phyloP scores from a whole-genome alignment of 2,329 filamentous ascomycete species.

The Xylaria multiplex region DNA sequence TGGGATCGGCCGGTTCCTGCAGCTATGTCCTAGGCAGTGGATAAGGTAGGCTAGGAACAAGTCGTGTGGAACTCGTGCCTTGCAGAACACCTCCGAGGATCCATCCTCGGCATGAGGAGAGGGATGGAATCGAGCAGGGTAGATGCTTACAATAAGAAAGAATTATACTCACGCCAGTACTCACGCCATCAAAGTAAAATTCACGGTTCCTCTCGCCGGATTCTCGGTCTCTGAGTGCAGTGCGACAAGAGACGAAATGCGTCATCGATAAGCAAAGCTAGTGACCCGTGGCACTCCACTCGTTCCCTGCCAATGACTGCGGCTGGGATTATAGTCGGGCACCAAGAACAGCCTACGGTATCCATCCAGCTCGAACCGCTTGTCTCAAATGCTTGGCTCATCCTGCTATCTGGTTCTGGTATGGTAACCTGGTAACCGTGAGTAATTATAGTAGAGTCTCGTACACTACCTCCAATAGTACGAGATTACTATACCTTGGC shows the following conservation, averaged over 20 bases:
- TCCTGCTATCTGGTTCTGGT: conserved; percentile 25
- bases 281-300: conserved; percentile 38
- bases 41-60: conserved; percentile 17
- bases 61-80: conserved; percentile 34
- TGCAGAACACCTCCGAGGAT: conserved; percentile 26
- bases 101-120: conserved; percentile 10
- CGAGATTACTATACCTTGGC: not conserved
- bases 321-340: conserved; percentile 37
- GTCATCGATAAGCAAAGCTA: conserved; percentile 45
- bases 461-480: conserved; percentile 17
- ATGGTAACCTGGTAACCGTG: conserved; percentile 12
- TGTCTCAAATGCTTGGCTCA: conserved; percentile 43
- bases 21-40: conserved; percentile 38
- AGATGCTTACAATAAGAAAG: conserved; percentile 31
- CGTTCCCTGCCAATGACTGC: conserved; percentile 41
- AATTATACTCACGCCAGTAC: conserved; percentile 38
- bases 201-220: conserved; percentile 25
- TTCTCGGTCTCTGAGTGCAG: conserved; percentile 16
- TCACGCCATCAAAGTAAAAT: conserved; percentile 27
- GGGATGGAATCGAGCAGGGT: conserved; percentile 22
- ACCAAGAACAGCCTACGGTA: conserved; percentile 12
- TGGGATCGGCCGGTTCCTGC: conserved; percentile 44
- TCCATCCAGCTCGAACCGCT: conserved; percentile 26
- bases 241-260: conserved; percentile 38
- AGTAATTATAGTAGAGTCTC: not conserved